Evolutionary conservation across 495 filamentous ascomycete genomes (phyloP), one percentile per base, ranked within the genome.

Genomic region (Acidiella bohemica): DNA sequence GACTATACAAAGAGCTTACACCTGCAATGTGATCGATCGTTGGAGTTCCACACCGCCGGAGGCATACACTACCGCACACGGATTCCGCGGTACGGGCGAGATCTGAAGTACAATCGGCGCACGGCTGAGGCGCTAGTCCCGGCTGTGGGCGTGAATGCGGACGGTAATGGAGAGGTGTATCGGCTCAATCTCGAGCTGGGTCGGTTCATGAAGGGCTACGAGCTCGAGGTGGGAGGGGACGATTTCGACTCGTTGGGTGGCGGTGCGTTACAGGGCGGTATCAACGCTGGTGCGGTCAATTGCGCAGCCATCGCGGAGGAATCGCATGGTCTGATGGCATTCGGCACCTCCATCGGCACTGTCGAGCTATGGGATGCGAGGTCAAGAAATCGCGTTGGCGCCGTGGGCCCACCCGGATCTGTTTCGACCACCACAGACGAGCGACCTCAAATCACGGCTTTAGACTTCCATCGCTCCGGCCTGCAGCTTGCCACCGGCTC

Each of bases 1-100:
- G 92, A 96, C 59, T 95, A 95, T 56, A 78, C 86, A 6, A 97
- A 97, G 59, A 93, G 84, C 24, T 57, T 96, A 13, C 92, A 99
- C 55, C 66, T 99, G 21, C 92, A 99, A 56, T 78, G 73, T 41
- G 87, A 99, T 58, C 76, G 92, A 36, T 81, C 75, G 28, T 72
- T 99, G 28, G 84, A 96, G 59, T 92, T 99, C 51, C 92, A 99
- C 54, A 96, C 87, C 0, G 82, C 84, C 4, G 70, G 71, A 47
- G 92, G 87, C 47, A 81, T 81, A 42, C 86, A 95, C 55, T 84
- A 96, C 58, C 73, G 75, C 16, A 80, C 83, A 24, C 74, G 90
- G 14, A 72, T 96, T 21, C 92, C 92, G 13, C 67, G 92, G 39
- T 99, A 95, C 57, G 92, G 88, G 16, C 71, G 92, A 52, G 88